A percentile compares a stretch with the other conserved stretches of the same genome.
Evolutionary conservation across 2,329 filamentous ascomycete species (phyloP).

Genomic region (Penicillium sp.): DNA sequence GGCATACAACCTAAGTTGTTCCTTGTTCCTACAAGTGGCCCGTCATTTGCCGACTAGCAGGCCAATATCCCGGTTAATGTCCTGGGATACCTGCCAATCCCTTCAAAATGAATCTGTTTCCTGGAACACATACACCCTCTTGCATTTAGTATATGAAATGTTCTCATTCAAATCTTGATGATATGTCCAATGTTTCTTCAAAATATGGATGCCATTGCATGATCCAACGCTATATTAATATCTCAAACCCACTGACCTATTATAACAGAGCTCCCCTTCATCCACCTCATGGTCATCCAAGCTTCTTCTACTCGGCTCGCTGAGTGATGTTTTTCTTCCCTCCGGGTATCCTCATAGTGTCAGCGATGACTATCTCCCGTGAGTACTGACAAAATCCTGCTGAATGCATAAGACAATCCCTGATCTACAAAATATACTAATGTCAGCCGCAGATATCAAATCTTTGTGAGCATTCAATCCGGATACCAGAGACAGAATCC

Average conservation of each 20-base stretch:
- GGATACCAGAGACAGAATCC: background rate
- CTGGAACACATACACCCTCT: background rate
- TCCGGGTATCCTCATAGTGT: constrained; percentile 87
- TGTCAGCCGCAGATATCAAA: constrained; percentile 57
- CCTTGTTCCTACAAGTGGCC: background rate
- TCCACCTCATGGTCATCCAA: constrained; percentile 24
- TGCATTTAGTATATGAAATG: background rate
- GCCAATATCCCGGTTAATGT: background rate
- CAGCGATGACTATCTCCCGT: constrained; percentile 77
- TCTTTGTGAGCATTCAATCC: constrained; percentile 54
- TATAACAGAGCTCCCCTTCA: constrained; percentile 17
- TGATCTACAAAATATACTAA: constrained; percentile 10
- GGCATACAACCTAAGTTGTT: no score
- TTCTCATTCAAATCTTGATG: background rate
- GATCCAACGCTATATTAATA: background rate
- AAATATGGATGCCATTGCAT: background rate
- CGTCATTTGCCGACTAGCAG: background rate
- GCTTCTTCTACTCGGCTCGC: constrained; percentile 34
- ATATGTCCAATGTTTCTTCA: background rate
- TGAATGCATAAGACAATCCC: background rate
- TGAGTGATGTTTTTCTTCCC: constrained; percentile 75
- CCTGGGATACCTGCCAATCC: background rate
- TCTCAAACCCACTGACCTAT: background rate
- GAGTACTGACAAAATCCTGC: constrained; percentile 9
- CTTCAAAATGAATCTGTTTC: background rate